Conservation (phyloP, 2,329 filamentous ascomycete genomes). For the Coccinonectria pachysandricola region DNA sequence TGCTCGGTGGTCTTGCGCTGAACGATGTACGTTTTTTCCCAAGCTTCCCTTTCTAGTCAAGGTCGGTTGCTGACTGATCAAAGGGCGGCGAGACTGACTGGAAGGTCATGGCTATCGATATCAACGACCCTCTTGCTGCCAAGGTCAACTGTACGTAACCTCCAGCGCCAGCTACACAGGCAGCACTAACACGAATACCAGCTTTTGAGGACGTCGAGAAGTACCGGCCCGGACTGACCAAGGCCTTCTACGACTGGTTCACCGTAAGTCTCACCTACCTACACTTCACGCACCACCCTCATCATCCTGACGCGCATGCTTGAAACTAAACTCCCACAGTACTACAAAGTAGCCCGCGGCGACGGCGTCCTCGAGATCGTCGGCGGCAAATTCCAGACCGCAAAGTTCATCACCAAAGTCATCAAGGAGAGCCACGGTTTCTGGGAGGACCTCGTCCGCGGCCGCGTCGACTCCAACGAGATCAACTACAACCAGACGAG, state of each 20-base stretch:
- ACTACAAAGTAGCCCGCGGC: constrained; percentile 31
- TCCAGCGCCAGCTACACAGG: rapidly evolving
- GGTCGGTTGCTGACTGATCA: rapidly evolving
- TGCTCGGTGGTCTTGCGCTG: constrained; percentile 29
- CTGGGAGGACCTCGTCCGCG: constrained; percentile 30
- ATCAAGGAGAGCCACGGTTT: constrained; percentile 27
- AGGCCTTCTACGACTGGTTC: constrained; percentile 30
- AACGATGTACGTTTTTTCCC: constrained; percentile 24
- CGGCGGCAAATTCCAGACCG: constrained; percentile 26
- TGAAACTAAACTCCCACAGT: constrained; percentile 12
- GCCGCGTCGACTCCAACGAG: constrained; percentile 24
- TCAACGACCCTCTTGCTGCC: constrained; percentile 27
- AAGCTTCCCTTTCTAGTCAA: rapidly evolving
- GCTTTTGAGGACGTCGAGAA: constrained; percentile 27
- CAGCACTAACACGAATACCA: constrained; percentile 10
- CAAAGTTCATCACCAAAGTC: constrained; percentile 20
- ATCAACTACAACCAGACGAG: constrained; percentile 33
- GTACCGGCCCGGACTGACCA: constrained; percentile 26
- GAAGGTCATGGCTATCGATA: constrained; percentile 30
- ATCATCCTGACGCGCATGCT: rapidly evolving
- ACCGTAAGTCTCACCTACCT: constrained; percentile 14
- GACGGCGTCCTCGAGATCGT: constrained; percentile 26
- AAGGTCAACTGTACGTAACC: constrained; percentile 21
- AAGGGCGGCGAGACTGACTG: constrained; percentile 28
- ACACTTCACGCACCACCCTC: background rate